Percentiles rank a stretch among this genome's conserved stretches.
Evolutionary conservation across 768 basidiomycete genomes (phyloP).

Genomic region (Lentinula edodes): DNA sequence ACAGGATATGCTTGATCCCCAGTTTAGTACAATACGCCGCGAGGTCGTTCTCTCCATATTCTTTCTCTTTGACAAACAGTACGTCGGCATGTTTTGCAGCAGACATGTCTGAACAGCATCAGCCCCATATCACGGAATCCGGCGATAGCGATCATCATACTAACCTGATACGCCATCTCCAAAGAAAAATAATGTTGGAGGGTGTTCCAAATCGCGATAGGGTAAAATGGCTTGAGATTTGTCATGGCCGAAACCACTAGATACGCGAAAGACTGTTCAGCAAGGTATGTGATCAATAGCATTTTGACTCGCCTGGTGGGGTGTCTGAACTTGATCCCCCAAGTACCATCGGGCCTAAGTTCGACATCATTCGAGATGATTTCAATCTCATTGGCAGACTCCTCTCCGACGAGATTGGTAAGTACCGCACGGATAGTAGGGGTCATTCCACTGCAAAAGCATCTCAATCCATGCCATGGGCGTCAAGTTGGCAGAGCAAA

Average conservation of each 20-base stretch:
- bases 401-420: slow-evolving; percentile 70
- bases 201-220: slow-evolving; percentile 63
- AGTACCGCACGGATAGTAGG: slow-evolving; percentile 90
- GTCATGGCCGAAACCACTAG: slow-evolving; percentile 88
- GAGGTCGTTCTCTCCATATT: slow-evolving; percentile 79
- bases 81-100: slow-evolving; percentile 91
- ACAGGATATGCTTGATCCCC: slow-evolving; percentile 74
- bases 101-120: slow-evolving; percentile 61
- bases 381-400: slow-evolving; percentile 70
- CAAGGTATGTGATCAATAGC: neutral
- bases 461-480: neutral
- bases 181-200: slow-evolving; percentile 91
- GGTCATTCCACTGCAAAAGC: slow-evolving; percentile 71
- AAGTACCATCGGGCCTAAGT: slow-evolving; percentile 57
- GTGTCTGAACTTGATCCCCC: slow-evolving; percentile 85
- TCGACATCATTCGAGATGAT: slow-evolving; percentile 92
- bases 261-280: neutral
- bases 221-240: slow-evolving; percentile 94
- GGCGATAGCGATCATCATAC: slow-evolving; percentile 14
- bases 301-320: slow-evolving; percentile 63
- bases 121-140: neutral
- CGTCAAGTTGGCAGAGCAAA: slow-evolving; percentile 17
- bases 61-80: slow-evolving; percentile 87
- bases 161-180: slow-evolving; percentile 95
- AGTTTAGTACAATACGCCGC: slow-evolving; percentile 76